Evolutionary conservation across 371 early-diverging fungal species (phyloP), one percentile per base, ranked within the genome.

Genomic region (Batkoa obscura): DNA sequence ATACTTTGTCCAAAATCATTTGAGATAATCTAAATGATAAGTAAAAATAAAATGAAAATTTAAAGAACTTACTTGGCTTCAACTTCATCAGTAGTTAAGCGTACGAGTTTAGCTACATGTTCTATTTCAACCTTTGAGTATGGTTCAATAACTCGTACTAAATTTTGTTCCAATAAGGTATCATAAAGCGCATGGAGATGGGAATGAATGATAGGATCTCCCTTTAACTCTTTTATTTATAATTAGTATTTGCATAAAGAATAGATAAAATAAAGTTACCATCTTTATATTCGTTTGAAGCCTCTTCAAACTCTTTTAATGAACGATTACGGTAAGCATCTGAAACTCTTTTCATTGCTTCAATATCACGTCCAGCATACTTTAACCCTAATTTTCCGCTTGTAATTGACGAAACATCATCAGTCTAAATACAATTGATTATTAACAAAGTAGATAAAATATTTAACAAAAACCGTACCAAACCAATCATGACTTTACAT

Each of bases 81-180:
- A 8, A 98, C 97, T 59, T 89, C 87, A 32, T 73, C 71, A 54
- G 88, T 80, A 5, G 94, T 91, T 41, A 96, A 69, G 59, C 88
- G 86, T 51, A 98, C 86, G 58, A 92, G 75, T 43, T 87, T 72
- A 10, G 97, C 95, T 59, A 98, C 85, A 67, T 96, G 92, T 13
- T 81, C 66, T 62, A 98, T 93, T 70, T 95, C 94, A 23, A 98
- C 96, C 30, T 90, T 76, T 48, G 94, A 93, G 68, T 86, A 98
- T 9, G 99, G 99, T 68, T 98, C 98, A 64, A 98, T 97, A 60
- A 98, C 81, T 42, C 94, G 88, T n/a, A 88, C 72, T 63, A 98
- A 71, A 68, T 98, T 97, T 65, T 94, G 93, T 64, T 94, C 94
- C 61, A 97, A 70, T 37, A 98, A 73, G n/a, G 85, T 93, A 66